phyloP scores from a whole-genome alignment of 495 filamentous ascomycete species.

The Beverwykella pulmonaria region DNA sequence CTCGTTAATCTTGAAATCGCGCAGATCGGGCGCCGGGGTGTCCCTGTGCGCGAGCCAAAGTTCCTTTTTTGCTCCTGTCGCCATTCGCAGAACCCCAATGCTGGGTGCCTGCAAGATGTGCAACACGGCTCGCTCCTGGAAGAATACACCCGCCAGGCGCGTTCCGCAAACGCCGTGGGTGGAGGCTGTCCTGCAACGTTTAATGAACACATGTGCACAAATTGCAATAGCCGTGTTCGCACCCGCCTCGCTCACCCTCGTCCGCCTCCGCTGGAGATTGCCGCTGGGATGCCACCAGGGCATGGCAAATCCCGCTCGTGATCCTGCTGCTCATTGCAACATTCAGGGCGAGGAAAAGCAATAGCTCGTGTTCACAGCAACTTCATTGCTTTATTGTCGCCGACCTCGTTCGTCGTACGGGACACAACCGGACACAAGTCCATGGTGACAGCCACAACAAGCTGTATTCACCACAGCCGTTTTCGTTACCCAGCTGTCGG shows the following conservation, averaged over 20 bases:
- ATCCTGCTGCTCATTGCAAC: not conserved
- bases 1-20: conserved; percentile 34
- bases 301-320: conserved; percentile 15
- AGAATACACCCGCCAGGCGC: not conserved
- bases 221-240: not conserved
- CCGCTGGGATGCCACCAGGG: not conserved
- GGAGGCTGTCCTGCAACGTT: not conserved
- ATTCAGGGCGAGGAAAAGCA: conserved; percentile 9
- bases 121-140: not conserved
- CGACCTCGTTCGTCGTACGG: conserved; percentile 22
- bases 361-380: not conserved
- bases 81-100: conserved; percentile 11
- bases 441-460: conserved; percentile 4
- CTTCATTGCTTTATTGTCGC: conserved; percentile 14
- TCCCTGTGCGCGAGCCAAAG: conserved; percentile 1
- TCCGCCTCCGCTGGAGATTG: conserved; percentile 21
- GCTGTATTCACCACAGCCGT: conserved; percentile 18
- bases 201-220: not conserved
- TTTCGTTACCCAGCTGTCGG: conserved; percentile 33
- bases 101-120: conserved; percentile 12
- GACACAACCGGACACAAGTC: conserved; percentile 7
- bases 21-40: conserved; percentile 19
- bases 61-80: conserved; percentile 12
- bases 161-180: not conserved
- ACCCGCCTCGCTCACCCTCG: conserved; percentile 30